These are phyloP conservation scores for Talaromyces sp. DNA, from an alignment of 2,329 filamentous ascomycete species.

Conservation along the genomic window DNA sequence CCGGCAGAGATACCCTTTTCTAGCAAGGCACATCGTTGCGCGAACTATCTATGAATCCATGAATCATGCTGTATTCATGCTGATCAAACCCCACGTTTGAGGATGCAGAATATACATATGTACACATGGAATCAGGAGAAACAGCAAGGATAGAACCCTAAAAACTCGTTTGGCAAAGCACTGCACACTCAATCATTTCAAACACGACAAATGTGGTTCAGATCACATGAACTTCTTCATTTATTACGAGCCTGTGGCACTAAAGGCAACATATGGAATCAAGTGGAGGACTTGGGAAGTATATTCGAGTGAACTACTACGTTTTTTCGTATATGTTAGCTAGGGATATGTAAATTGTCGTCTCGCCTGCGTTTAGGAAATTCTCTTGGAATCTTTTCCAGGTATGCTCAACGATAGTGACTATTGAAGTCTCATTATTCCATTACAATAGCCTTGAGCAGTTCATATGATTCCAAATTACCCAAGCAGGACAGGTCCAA, in stretches of 20 bases:
- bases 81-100: neutral
- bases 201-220: neutral
- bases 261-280: too few relatives aligned
- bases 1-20: neutral
- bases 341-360: too few relatives aligned
- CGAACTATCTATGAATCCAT: too few relatives aligned
- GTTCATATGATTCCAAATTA: neutral
- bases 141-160: neutral
- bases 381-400: too few relatives aligned
- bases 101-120: neutral
- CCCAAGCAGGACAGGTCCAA: constrained; percentile 14
- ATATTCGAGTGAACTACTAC: too few relatives aligned
- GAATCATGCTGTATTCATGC: neutral
- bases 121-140: neutral
- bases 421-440: neutral
- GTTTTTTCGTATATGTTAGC: neutral
- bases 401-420: too few relatives aligned
- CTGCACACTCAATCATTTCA: neutral
- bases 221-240: too few relatives aligned
- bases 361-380: too few relatives aligned
- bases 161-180: neutral
- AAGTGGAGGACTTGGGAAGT: too few relatives aligned
- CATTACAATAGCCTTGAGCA: neutral
- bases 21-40: neutral
- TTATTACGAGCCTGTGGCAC: too few relatives aligned